Evolutionary conservation across 139 green algal genomes (phyloP).

Genomic region (Asterochloris erici): DNA sequence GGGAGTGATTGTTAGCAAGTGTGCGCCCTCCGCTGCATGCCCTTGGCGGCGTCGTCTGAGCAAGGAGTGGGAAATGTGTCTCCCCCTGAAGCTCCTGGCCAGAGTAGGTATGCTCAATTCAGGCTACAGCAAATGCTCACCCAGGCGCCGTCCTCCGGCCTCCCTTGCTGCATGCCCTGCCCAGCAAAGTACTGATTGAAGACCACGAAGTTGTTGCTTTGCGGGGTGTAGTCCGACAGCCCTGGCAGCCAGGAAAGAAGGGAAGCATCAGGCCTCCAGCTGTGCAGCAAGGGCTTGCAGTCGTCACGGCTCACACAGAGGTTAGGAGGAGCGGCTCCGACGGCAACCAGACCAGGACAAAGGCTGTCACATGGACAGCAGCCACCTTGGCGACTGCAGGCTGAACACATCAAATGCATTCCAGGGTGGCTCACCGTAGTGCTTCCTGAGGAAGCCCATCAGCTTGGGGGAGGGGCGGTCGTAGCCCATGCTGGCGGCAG

Average conservation of each 20-base stretch:
- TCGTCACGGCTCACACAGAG: too few relatives aligned
- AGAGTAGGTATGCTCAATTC: not conserved
- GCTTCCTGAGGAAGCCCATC: conserved; percentile 57
- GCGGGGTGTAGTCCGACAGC: conserved; percentile 47
- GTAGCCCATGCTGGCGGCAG: conserved; percentile 52
- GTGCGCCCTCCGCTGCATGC: too few relatives aligned
- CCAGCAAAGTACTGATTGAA: conserved; percentile 5
- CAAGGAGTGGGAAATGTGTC: too few relatives aligned
- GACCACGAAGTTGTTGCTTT: conserved; percentile 75
- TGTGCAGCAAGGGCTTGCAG: too few relatives aligned
- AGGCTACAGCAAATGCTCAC: not conserved
- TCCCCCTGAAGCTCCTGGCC: too few relatives aligned
- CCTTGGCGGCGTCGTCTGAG: too few relatives aligned
- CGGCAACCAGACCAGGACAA: too few relatives aligned
- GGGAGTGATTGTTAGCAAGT: too few relatives aligned
- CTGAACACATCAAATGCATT: too few relatives aligned
- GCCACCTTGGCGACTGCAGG: not conserved
- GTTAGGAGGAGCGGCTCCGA: too few relatives aligned
- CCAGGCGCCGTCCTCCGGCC: not conserved
- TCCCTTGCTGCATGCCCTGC: not conserved
- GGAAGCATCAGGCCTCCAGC: too few relatives aligned
- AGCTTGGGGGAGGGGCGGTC: conserved; percentile 75
- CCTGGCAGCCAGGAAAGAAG: conserved; percentile 22
- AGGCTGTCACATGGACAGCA: too few relatives aligned
- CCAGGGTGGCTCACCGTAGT: conserved; percentile 46